phyloP scores from a whole-genome alignment of 768 basidiomycete species.

The Tricholoma saponaceum region DNA sequence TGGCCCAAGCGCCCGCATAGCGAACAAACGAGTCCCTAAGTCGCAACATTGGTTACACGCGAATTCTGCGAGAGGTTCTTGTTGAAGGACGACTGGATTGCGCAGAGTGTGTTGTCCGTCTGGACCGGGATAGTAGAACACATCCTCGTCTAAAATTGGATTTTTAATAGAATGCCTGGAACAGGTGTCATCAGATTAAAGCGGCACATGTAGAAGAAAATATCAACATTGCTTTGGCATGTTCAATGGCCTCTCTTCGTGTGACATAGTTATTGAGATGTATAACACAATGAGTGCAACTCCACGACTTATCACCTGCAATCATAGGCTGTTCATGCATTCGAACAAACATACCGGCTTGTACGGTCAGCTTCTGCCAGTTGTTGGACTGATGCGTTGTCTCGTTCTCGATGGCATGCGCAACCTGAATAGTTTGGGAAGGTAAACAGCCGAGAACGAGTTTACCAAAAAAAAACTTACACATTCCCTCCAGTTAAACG shows the following conservation, averaged over 20 bases:
- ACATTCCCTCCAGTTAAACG: not conserved
- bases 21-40: not conserved
- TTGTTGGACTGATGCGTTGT: not conserved
- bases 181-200: not conserved
- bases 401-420: not conserved
- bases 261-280: not conserved
- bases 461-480: not conserved
- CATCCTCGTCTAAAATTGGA: not conserved
- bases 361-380: not conserved
- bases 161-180: not conserved
- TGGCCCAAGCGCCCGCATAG: not conserved
- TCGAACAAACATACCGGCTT: not conserved
- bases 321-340: not conserved
- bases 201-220: not conserved
- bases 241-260: not conserved
- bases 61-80: not conserved
- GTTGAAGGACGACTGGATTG: not conserved
- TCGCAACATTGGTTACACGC: not conserved
- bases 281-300: not conserved
- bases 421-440: not conserved
- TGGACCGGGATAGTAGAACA: not conserved
- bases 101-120: not conserved
- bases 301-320: not conserved
- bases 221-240: not conserved
- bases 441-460: not conserved